These are phyloP conservation scores for Hygrophorus russula DNA, from an alignment of 768 basidiomycete genomes.

Conservation along the genomic window DNA sequence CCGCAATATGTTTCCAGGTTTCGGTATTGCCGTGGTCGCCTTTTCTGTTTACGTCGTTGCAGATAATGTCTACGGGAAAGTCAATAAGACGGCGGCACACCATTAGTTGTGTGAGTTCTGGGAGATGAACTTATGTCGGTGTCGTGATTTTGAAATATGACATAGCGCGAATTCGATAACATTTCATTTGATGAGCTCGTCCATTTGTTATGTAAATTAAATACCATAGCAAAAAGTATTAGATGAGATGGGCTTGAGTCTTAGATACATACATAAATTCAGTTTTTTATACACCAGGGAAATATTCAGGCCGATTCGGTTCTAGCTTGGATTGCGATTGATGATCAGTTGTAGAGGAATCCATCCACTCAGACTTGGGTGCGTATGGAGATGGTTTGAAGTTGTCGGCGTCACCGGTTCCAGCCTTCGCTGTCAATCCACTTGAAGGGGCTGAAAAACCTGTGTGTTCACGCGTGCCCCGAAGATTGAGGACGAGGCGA, in stretches of 20 bases:
- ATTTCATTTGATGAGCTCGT: no score
- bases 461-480: conserved; percentile 1
- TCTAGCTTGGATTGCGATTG: neutral
- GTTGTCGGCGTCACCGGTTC: no score
- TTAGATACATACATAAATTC: no score
- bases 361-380: no score
- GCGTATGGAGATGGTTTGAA: no score
- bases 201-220: no score
- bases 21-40: conserved; percentile 85
- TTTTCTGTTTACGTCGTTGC: conserved; percentile 86
- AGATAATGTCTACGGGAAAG: conserved; percentile 57
- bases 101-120: conserved; percentile 13
- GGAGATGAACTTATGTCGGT: neutral
- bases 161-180: no score
- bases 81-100: conserved; percentile 14
- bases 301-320: neutral
- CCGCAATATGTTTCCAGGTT: conserved; percentile 85
- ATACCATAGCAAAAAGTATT: no score
- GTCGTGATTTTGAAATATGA: neutral
- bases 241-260: no score
- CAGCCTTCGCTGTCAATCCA: no score
- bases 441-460: no score
- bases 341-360: no score
- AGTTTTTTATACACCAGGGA: neutral
- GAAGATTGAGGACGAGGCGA: conserved; percentile 15